Evolutionary conservation across 768 basidiomycete species (phyloP).

Genomic region (Tricholoma matsutake): DNA sequence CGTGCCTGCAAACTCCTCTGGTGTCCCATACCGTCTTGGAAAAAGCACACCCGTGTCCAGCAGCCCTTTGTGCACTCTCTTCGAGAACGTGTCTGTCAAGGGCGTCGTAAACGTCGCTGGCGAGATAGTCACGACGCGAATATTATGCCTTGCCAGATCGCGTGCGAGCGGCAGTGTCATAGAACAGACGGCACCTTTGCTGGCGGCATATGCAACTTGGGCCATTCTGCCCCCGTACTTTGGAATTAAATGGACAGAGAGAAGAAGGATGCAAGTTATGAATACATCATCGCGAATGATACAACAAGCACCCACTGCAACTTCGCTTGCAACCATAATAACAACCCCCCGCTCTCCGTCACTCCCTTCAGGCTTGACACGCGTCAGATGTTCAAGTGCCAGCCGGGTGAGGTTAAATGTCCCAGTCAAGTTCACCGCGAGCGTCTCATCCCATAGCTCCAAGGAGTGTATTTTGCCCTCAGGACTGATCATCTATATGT

Average conservation of each 20-base stretch:
- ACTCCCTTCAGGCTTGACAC: slow-evolving; percentile 40
- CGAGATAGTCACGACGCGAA: slow-evolving; percentile 55
- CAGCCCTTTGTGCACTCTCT: slow-evolving; percentile 33
- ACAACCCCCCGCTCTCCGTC: slow-evolving; percentile 60
- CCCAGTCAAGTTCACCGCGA: slow-evolving; percentile 56
- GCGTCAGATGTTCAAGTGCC: slow-evolving; percentile 47
- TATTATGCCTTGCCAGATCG: slow-evolving; percentile 49
- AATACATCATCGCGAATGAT: not conserved
- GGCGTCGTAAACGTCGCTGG: slow-evolving; percentile 50
- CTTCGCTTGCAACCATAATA: slow-evolving; percentile 53
- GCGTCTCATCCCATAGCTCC: slow-evolving; percentile 48
- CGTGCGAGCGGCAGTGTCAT: slow-evolving; percentile 62
- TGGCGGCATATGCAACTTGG: slow-evolving; percentile 53
- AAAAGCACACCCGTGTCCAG: slow-evolving; percentile 38
- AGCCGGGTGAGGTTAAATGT: slow-evolving; percentile 58
- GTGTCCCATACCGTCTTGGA: slow-evolving; percentile 45
- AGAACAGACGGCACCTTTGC: slow-evolving; percentile 53
- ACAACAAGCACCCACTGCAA: slow-evolving; percentile 39
- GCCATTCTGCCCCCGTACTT: slow-evolving; percentile 58
- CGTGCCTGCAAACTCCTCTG: slow-evolving; percentile 49
- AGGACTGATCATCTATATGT: slow-evolving; percentile 44
- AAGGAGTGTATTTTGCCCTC: slow-evolving; percentile 44
- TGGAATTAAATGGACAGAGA: not conserved
- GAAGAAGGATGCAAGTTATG: not conserved
- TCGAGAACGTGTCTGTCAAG: slow-evolving; percentile 37